Evolutionary conservation across 2,329 filamentous ascomycete genomes (phyloP).

Genomic region (Kalmusia sp.): DNA sequence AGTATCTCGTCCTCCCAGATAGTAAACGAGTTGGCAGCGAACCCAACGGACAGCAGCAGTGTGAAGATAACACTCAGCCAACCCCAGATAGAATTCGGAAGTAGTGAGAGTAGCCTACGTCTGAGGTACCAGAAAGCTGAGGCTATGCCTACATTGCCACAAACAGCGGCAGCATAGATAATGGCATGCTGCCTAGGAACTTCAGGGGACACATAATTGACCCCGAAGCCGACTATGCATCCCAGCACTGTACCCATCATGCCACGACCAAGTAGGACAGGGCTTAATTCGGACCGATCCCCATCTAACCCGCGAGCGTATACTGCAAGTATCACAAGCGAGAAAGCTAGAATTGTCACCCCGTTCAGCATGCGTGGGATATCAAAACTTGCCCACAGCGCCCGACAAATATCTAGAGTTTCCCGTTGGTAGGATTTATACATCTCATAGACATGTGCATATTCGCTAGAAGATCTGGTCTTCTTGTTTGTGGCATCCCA

Average conservation of each 20-base stretch:
- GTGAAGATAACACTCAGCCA: constrained; percentile 84
- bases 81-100: constrained; percentile 85
- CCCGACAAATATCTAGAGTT: constrained; percentile 80
- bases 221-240: constrained; percentile 48
- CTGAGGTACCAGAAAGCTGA: constrained; percentile 51
- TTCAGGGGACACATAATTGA: constrained; percentile 52
- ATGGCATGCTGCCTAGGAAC: constrained; percentile 49
- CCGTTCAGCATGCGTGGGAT: constrained; percentile 84
- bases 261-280: constrained; percentile 60
- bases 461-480: constrained; percentile 42
- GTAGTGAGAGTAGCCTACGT: constrained; percentile 56
- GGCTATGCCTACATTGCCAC: constrained; percentile 48
- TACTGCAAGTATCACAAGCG: constrained; percentile 72
- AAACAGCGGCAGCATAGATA: constrained; percentile 50
- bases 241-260: constrained; percentile 58
- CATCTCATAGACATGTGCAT: constrained; percentile 58
- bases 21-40: constrained; percentile 96
- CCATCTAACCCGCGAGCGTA: constrained; percentile 69
- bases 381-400: constrained; percentile 92
- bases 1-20: constrained; percentile 98
- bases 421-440: constrained; percentile 78
- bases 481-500: constrained; percentile 57
- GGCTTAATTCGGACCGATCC: constrained; percentile 61
- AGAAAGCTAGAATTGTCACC: constrained; percentile 71
- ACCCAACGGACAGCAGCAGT: constrained; percentile 86